Evolutionary conservation across 164 flowering plant species (phyloP), one percentile per base, ranked within the genome.

Genomic region (Stephania japonica): DNA sequence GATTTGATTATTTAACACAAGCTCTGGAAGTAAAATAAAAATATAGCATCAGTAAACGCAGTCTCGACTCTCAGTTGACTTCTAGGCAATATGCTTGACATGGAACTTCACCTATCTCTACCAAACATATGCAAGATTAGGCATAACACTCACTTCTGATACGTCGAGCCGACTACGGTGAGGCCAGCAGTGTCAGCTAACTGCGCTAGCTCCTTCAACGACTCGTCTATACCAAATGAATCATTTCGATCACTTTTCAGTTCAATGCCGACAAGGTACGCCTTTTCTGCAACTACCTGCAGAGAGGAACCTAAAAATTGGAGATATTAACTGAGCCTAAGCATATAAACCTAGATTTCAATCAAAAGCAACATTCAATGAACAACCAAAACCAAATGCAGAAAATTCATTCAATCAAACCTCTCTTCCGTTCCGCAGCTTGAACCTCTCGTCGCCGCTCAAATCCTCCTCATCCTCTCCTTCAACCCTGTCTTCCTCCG

Each of bases 141-240:
- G 19, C 19, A 53, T 7, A 18, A 43, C 75, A 82, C 97, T 85
- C 77, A 92, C 99, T 91, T 94, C 76, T 94, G 99, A 80, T 81
- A 85, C 6, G 97, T 87, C 66, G 93, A 88, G 72, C 90, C 99
- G 75, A 91, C 97, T 78, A 94, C 97, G 77, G 72, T 68, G 11
- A 94, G 86, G 62, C 99, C 99, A 63, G 99, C 99, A 75, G 97
- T 92, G 74, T 94, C 97, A 72, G 97, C 97, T 12, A 94, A 81
- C 81, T 94, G 95, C 27, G 83, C 88, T 68, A 94, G 78, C 77
- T 94, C 99, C 74, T 86, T 84, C 8, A 91, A 87, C 69, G 99
- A 94, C 73, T 94, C 97, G 67, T 91, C 97, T 43, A 82, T 81
- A 61, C 86, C 84, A 79, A 94, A 94, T 0, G 79, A 73, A 72